A percentile compares a stretch with the other conserved stretches of the same genome.
phyloP scores from a whole-genome alignment of 2,329 filamentous ascomycete genomes.

The Ophiostoma pallidulum region DNA sequence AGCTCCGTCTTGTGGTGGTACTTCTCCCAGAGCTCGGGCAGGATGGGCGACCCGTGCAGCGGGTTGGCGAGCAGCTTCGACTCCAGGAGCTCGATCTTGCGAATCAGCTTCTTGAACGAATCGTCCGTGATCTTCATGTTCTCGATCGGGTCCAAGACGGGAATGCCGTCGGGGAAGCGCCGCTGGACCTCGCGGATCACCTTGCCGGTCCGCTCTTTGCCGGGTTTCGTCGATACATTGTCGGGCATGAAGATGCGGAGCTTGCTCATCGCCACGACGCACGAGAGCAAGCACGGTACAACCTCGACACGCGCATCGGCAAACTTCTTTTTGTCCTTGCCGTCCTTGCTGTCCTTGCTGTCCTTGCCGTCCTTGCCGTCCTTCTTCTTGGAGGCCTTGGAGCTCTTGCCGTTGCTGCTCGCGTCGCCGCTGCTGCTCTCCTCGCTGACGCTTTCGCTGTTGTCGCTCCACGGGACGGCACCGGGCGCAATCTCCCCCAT shows the following conservation, averaged over 20 bases:
- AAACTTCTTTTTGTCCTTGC: background rate
- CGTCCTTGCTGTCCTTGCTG: background rate
- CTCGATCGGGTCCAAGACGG: constrained; percentile 83
- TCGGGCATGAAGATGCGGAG: constrained; percentile 75
- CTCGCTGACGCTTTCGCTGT: background rate
- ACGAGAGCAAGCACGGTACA: constrained; percentile 77
- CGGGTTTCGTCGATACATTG: constrained; percentile 58
- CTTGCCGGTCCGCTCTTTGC: constrained; percentile 58
- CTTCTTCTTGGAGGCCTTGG: background rate
- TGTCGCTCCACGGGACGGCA: constrained; percentile 43
- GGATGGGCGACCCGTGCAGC: constrained; percentile 77
- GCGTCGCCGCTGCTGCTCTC: background rate
- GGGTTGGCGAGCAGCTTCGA: constrained; percentile 82
- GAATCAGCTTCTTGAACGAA: constrained; percentile 80
- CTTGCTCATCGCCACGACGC: constrained; percentile 75
- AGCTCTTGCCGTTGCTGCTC: background rate
- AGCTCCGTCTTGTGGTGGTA: constrained; percentile 74
- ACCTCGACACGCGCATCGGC: constrained; percentile 55
- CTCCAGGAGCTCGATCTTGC: constrained; percentile 96
- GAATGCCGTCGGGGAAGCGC: constrained; percentile 86
- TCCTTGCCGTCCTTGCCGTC: background rate
- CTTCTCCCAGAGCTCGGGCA: constrained; percentile 77
- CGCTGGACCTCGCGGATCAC: constrained; percentile 68
- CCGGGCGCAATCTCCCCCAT: constrained; percentile 50
- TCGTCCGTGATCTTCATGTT: constrained; percentile 94